Base-by-base conservation (phyloP, 495 filamentous ascomycete genomes). In the Penicillium chermesinum region DNA sequence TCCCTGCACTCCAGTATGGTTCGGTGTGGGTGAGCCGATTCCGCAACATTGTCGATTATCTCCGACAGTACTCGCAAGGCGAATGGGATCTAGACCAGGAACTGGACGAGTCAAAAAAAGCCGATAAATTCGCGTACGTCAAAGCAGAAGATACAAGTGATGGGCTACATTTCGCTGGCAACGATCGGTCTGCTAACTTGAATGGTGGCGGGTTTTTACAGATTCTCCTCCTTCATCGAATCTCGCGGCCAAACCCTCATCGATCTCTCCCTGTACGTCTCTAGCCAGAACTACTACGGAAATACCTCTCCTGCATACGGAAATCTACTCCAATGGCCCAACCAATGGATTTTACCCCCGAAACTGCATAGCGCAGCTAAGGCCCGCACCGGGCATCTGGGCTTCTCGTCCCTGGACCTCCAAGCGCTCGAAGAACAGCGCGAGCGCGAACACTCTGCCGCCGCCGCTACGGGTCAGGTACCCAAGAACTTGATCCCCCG, bases 221-320 rank as follows among this genome's bases (percentile, higher is more conserved):
- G 76, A 7, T 79, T 76, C 62, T 71, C 72, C 49, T 75, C 86
- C 47, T 87, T 85, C 62, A 55, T 89, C 48, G 73, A 77, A 57
- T 73, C 78, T 20, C 80, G 81, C 53, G 84, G 78, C 36, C 73
- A 81, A 54, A 73, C 80, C 16, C 80, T 94, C 44, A 53, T 93
- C 54, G 81, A 87, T 52, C 81, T 91, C 55, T 89, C 81, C 43
- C 84, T 98, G 54, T 97, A 93, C 68, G 83, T 90, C 59, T 93
- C 88, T 33, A 84, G 82, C 52, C 78, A 85, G 48, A 96, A 96
- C 69, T 98, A 90, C 74, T 73, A 77, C 48, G 58, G 66, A 39
- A 62, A 73, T 32, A 95, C 88, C 27, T 82, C 86, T 7, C 87
- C 89, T 7, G 81, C 87, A 25, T 91, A 86, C 70, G 83, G 81